A percentile compares a stretch with the other conserved stretches of the same genome.
phyloP scores from a whole-genome alignment of 495 filamentous ascomycete species.

The Aspergillus mulundensis region DNA sequence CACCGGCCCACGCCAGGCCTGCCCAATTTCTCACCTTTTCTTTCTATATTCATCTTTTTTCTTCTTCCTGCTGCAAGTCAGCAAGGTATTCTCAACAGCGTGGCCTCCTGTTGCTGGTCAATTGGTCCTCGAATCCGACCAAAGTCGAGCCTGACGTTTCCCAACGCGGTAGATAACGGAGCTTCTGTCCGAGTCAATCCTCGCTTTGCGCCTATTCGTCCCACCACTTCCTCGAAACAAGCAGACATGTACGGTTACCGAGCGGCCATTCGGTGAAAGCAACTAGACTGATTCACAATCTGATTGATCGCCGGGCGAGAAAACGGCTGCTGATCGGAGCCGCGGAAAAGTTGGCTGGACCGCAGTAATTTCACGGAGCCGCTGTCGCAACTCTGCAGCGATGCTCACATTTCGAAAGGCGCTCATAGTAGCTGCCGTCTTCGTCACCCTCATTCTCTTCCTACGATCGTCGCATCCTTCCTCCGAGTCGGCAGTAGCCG shows the following conservation, averaged over 20 bases:
- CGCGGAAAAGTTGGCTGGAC: slow-evolving; percentile 6
- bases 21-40: not conserved
- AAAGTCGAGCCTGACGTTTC: not conserved
- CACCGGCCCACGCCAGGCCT: slow-evolving; percentile 2
- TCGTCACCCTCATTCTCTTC: slow-evolving; percentile 68
- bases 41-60: not conserved
- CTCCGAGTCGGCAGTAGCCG: slow-evolving; percentile 22
- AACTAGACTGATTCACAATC: not conserved
- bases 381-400: slow-evolving; percentile 15
- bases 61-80: slow-evolving; percentile 2
- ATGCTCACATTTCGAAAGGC: slow-evolving; percentile 73
- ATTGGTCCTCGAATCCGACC: not conserved
- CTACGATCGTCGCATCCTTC: slow-evolving; percentile 58
- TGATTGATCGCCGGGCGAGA: not conserved
- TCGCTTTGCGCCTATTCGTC: not conserved
- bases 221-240: not conserved
- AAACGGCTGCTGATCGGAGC: slow-evolving; percentile 7
- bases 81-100: not conserved
- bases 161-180: not conserved
- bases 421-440: slow-evolving; percentile 60
- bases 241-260: slow-evolving; percentile 14
- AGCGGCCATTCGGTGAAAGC: slow-evolving; percentile 6
- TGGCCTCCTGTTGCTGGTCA: slow-evolving; percentile 8
- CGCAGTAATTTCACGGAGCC: not conserved
- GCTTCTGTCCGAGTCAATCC: not conserved